Base-by-base conservation (phyloP, 768 basidiomycete genomes). In the Pleurotus platypus region DNA sequence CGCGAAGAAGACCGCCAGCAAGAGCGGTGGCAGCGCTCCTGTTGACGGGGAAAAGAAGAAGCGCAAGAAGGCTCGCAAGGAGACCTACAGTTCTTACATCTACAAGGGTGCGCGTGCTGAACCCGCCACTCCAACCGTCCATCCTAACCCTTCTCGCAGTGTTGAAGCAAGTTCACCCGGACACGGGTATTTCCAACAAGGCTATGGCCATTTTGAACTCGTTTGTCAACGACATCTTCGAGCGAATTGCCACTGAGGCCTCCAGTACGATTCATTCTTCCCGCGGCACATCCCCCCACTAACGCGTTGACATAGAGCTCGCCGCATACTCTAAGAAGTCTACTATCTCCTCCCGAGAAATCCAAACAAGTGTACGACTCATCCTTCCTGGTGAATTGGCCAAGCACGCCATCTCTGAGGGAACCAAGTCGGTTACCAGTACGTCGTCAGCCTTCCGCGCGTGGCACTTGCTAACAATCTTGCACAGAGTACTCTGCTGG, bases 281-380 rank as follows among this genome's bases (percentile, higher is more conserved):
- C 35, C 3, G 9, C 9, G 30, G 20, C 20, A 20, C 20, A 20
- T 20, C 20, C 20, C 2, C 30, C 30, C 30, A 35, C 4, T 35
- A 9, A 35, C 30, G 30, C 30, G 30, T 35, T 35, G 30, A 11
- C 59, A 54, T 65, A 93, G 91, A 96, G 76, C 93, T 98, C 67
- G 94, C 95, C 56, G 84, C 92, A 1, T 98, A 98, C 82, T 97
- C 95, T 56, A 96, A 98, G 85, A 96, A 97, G 76, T 97, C 96
- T 2, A 98, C 96, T 45, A 98, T 98, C 72, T 96, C 95, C 16
- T 97, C 94, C 20, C 91, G 96, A 58, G 96, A 98, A 75, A 98
- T 98, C 68, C 96, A 98, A 75, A 98, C 96, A 27, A 83, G 92
- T 40, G 95, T 97, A 50, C 90, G 95, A 57, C 82, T 96, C 46